Evolutionary conservation across 305 asterid species (phyloP), one percentile per base, ranked within the genome.

Genomic region (Fraxinus angustifolia): DNA sequence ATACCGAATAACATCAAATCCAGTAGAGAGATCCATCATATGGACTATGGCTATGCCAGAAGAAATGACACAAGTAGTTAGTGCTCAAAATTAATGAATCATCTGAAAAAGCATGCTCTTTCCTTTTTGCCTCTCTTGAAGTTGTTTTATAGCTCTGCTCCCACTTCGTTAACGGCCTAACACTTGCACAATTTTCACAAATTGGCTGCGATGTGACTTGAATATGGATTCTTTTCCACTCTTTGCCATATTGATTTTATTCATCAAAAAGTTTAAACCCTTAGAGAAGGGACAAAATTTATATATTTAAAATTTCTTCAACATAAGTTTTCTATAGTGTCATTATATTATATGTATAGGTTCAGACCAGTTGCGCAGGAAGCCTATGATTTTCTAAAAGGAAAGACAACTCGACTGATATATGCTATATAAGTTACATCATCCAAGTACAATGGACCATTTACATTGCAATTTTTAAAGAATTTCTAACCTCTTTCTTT

Each of bases 41-140:
- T 95, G 99, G 99, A 87, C 88, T 62, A 93, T 95, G 94, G 86
- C 71, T 36, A 81, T 87, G 75, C 97, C 98, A 48, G 96, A 93
- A 86, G 92, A 92, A 84, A 79, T 92, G 78, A 67, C 84, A 40
- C 83, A 82, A 85, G 88, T 93, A 87, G 87, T 45, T 75, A 65
- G 17, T 82, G 76, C 58, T 81, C 30, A 23, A 73, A 31, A 42
- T 40, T 77, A 53, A 72, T 77, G 36, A 74, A 31, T 50, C 58
- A 50, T 70, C 72, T 62, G 34, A 62, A 62, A 21, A 62, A 23
- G 72, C 33, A 8, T 23, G 14, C n/a, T 62, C 34, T 62, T 62
- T 62, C 72, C 72, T 23, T 21, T 62, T 62, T 62, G 33, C n/a
- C 17, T 62, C 34, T 62, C 72, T 23, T 21, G 34, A 8, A 62